Base-by-base conservation (phyloP, 2,329 filamentous ascomycete species). In the Balansia obtecta region DNA sequence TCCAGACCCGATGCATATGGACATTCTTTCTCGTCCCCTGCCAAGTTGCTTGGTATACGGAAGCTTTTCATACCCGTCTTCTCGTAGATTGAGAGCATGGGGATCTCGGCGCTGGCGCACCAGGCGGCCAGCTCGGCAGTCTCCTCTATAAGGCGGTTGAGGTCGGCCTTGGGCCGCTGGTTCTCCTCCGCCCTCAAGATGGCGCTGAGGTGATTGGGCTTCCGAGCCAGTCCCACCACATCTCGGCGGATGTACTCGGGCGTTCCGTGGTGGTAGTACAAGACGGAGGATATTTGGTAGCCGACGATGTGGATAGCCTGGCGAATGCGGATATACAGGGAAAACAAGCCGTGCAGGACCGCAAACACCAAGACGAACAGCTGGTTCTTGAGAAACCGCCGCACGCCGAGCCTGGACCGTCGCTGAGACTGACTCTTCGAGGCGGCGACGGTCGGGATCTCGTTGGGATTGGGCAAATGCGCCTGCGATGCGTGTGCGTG, bases 231-330 rank as follows among this genome's bases (percentile, higher is more conserved):
- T 10, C 77, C 75, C 64, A 81, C 81, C 27, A 97, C 84, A 69
- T 98, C 93, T 61, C 85, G 83, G 61, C 85, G 82, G 58, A 98
- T 95, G 63, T 95, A 81, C 63, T 95, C 88, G 8, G 93, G 93
- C 0, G 91, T 95, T 48, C 88, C 86, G 67, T 98, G 93, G 70
- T 98, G 94, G 71, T 98, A 93, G 66, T 91, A 90, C 50, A 95
- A 74, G 54, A 97, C 78, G 10, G 88, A 86, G 49, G 88, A 79
- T 55, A 91, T 71, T 53, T 86, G 83, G 64, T 93, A 86, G 57
- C 82, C 74, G 46, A 95, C 76, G 9, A 84, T 79, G 65, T 91
- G 85, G 70, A 88, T 93, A 50, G 82, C 80, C 63, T 88, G 83
- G 52, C 90, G 83, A 52, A 88, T 69, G 55, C 89, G 85, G 57